phyloP scores from a whole-genome alignment of 192 early-diverging fungal genomes.

The Helicostylum pulchrum region DNA sequence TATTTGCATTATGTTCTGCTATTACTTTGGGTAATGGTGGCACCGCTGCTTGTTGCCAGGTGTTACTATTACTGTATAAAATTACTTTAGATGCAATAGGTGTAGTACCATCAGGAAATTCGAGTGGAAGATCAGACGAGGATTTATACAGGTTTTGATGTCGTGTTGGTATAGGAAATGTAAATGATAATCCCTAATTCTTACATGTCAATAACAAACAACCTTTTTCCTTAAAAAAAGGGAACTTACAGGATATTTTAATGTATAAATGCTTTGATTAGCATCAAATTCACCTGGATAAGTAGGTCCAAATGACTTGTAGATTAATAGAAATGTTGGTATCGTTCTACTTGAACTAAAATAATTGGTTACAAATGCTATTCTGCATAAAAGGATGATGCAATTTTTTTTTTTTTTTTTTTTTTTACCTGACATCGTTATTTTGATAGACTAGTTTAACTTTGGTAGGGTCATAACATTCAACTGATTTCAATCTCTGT shows the following conservation, averaged over 20 bases:
- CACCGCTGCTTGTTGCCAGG: constrained; percentile 45
- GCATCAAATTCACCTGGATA: constrained; percentile 61
- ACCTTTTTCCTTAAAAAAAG: too few species aligned
- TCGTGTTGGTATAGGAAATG: constrained; percentile 65
- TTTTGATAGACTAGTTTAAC: constrained; percentile 21
- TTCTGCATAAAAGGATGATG: constrained; percentile 31
- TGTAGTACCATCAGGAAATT: constrained; percentile 73
- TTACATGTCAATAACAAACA: not conserved
- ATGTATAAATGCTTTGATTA: constrained; percentile 49
- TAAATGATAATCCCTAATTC: constrained; percentile 62
- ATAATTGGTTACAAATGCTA: not conserved
- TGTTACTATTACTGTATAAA: constrained; percentile 50
- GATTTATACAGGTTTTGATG: constrained; percentile 47
- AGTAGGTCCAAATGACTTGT: constrained; percentile 69
- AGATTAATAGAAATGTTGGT: constrained; percentile 65
- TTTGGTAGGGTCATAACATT: constrained; percentile 56
- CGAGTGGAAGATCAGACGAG: constrained; percentile 63
- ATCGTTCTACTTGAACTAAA: constrained; percentile 55
- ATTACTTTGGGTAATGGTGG: constrained; percentile 39
- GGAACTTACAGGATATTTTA: constrained; percentile 65
- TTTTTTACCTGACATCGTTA: constrained; percentile 21
- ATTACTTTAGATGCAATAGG: constrained; percentile 63
- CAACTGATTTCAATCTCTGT: constrained; percentile 48
- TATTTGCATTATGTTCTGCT: constrained; percentile 28
- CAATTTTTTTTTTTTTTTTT: too few species aligned